A percentile compares a stretch with the other conserved stretches of the same genome.
Conservation (phyloP, 2,329 filamentous ascomycete genomes). For the Rutstroemia sydowiana region DNA sequence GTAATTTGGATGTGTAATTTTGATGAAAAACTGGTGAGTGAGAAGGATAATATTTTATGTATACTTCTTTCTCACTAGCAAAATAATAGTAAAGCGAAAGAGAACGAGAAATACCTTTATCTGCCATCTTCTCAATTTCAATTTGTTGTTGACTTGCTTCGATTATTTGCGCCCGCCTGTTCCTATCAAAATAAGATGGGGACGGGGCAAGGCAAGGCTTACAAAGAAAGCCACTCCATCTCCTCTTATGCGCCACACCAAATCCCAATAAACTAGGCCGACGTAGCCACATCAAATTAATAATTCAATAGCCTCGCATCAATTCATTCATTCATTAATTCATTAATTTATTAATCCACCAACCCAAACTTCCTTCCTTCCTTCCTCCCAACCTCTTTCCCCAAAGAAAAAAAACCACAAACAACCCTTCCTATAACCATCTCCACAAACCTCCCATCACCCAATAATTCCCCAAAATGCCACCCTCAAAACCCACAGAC, state of each 20-base stretch:
- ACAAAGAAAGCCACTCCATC: not conserved
- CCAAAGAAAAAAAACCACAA: too few relatives aligned
- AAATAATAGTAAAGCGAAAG: not conserved
- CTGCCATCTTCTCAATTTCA: slow-evolving; percentile 16
- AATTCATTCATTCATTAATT: not conserved
- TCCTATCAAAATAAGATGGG: not conserved
- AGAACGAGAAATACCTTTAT: slow-evolving; percentile 17
- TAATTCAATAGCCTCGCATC: not conserved
- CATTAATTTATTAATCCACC: too few relatives aligned
- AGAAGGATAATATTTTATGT: too few relatives aligned
- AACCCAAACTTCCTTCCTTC: not conserved
- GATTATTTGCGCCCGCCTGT: not conserved
- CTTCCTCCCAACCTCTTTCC: slow-evolving; percentile 5
- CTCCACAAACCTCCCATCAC: not conserved
- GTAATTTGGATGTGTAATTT: not conserved
- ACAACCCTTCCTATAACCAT: not conserved
- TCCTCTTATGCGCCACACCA: not conserved
- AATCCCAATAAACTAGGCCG: too few relatives aligned
- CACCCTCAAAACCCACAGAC: slow-evolving; percentile 9
- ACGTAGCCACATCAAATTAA: not conserved
- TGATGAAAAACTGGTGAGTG: not conserved
- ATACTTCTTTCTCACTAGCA: too few relatives aligned
- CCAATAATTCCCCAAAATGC: not conserved
- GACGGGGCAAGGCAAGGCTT: not conserved
- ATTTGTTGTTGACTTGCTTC: slow-evolving; percentile 11